phyloP scores from a whole-genome alignment of 2,329 filamentous ascomycete species.

The Alternaria sp. region DNA sequence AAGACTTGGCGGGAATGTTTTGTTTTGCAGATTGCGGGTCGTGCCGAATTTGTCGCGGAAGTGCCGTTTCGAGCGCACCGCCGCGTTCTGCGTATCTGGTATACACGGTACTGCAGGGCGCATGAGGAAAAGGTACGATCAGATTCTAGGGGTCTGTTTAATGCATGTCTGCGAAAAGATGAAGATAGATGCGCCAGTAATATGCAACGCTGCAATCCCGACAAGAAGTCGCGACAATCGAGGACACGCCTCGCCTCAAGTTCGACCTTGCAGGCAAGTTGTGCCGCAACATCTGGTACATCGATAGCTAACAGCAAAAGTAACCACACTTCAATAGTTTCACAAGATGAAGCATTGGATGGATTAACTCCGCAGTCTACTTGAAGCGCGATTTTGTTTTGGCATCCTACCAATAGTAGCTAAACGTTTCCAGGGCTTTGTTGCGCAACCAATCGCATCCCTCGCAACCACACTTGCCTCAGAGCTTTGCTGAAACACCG shows the following conservation, averaged over 20 bases:
- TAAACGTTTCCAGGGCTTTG: background rate
- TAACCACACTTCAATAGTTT: background rate
- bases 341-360: background rate
- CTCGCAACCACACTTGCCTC: background rate
- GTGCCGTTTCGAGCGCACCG: background rate
- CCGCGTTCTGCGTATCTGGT: background rate
- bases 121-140: background rate
- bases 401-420: background rate
- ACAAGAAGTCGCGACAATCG: background rate
- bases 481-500: constrained; percentile 12
- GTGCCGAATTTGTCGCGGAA: background rate
- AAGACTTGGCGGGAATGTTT: background rate
- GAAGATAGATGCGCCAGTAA: background rate
- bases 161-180: background rate
- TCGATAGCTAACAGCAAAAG: background rate
- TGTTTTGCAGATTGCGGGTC: background rate
- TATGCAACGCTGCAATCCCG: background rate
- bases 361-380: background rate
- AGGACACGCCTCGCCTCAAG: background rate
- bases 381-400: background rate
- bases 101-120: background rate
- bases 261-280: background rate
- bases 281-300: background rate
- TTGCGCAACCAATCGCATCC: background rate
- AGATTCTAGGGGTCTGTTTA: background rate